These are phyloP conservation scores for Yamadazyma oceani DNA, from an alignment of 1,139 yeast species.

Conservation along the genomic window DNA sequence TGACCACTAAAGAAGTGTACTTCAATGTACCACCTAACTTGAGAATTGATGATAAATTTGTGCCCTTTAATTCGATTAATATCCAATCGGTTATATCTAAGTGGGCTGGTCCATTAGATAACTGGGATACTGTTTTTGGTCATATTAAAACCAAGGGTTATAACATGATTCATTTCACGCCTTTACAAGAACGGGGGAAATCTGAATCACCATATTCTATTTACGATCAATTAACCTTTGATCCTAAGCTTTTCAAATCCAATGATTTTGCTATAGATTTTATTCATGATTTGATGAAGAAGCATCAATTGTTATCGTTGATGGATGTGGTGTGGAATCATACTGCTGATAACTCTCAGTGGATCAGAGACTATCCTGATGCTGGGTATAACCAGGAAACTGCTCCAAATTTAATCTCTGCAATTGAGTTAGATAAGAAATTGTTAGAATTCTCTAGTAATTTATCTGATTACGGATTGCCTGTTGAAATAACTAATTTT, in stretches of 20 bases:
- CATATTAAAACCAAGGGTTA: slow-evolving; percentile 73
- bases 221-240: slow-evolving; percentile 79
- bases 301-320: slow-evolving; percentile 67
- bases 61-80: slow-evolving; percentile 79
- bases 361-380: slow-evolving; percentile 87
- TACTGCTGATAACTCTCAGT: slow-evolving; percentile 84
- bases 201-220: slow-evolving; percentile 93
- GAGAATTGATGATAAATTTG: slow-evolving; percentile 50
- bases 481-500: slow-evolving; percentile 48
- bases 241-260: slow-evolving; percentile 57
- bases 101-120: slow-evolving; percentile 72
- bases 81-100: slow-evolving; percentile 87
- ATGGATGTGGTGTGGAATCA: slow-evolving; percentile 95
- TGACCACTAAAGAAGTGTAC: slow-evolving; percentile 57
- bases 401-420: slow-evolving; percentile 84
- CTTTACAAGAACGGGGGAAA: slow-evolving; percentile 83
- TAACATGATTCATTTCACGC: slow-evolving; percentile 95
- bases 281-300: slow-evolving; percentile 43
- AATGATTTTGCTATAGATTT: slow-evolving; percentile 31
- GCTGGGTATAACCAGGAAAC: slow-evolving; percentile 84
- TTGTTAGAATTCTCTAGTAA: slow-evolving; percentile 63
- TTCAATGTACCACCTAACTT: slow-evolving; percentile 84
- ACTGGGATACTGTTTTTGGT: slow-evolving; percentile 67
- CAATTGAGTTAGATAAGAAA: slow-evolving; percentile 76
- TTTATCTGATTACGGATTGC: slow-evolving; percentile 57